A percentile compares a stretch with the other conserved stretches of the same genome.
Conservation (phyloP, 208 protist species). For the Ichthyophonus hoferi region DNA sequence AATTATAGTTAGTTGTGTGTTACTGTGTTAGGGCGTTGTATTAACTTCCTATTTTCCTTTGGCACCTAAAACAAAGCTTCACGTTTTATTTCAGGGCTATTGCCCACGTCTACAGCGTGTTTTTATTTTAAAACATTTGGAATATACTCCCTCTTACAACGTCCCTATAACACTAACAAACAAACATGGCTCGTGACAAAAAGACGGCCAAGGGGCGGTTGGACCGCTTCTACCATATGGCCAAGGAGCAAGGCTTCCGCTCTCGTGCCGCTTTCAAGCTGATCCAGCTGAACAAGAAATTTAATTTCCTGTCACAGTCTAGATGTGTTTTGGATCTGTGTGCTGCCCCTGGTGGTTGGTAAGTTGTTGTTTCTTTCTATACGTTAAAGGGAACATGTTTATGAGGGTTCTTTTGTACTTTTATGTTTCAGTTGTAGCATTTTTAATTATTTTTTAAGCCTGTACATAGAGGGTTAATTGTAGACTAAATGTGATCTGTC, state of each 20-base stretch:
- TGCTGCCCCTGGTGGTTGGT: conserved; percentile 96
- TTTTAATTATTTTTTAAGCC: too few species aligned
- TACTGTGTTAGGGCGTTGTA: background rate
- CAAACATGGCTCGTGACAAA: conserved; percentile 24
- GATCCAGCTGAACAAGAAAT: conserved; percentile 97
- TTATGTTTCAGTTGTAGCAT: too few species aligned
- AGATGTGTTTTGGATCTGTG: conserved; percentile 82
- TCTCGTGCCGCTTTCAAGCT: conserved; percentile 98
- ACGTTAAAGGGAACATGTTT: too few species aligned
- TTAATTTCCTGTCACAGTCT: conserved; percentile 89
- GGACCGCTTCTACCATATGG: conserved; percentile 90
- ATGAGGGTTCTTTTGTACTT: too few species aligned
- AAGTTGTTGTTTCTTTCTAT: too few species aligned
- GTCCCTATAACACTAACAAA: background rate
- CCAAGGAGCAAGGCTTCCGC: conserved; percentile 92
- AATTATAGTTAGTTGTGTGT: too few species aligned
- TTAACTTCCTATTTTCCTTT: background rate
- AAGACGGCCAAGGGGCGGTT: conserved; percentile 42
- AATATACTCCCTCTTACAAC: background rate
- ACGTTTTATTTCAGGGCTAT: background rate
- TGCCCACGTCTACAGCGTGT: background rate
- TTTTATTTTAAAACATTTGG: background rate
- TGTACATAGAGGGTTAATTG: too few species aligned
- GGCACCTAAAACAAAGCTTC: background rate
- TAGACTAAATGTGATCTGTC: too few species aligned